phyloP scores from a whole-genome alignment of 108 stramenopile genomes.

The Pseudonitzschia pungens region DNA sequence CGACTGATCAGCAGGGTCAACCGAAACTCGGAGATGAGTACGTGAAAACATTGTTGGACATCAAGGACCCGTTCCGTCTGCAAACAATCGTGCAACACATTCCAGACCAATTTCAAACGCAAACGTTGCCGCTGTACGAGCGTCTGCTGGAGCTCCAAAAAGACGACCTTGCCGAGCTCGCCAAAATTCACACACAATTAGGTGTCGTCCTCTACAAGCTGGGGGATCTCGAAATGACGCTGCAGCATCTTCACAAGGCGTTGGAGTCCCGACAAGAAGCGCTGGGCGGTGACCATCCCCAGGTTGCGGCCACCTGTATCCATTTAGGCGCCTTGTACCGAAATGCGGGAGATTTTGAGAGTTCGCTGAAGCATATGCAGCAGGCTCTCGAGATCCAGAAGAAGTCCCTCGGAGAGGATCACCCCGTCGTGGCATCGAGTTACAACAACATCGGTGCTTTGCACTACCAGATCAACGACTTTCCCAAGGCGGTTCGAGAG shows the following conservation, averaged over 20 bases:
- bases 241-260: constrained; percentile 24
- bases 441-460: constrained; percentile 39
- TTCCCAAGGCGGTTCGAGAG: constrained; percentile 18
- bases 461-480: constrained; percentile 24
- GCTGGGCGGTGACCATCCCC: constrained; percentile 20
- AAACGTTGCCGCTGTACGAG: constrained; percentile 5
- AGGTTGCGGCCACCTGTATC: constrained; percentile 30
- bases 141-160: constrained; percentile 23
- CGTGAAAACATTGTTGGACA: constrained; percentile 14
- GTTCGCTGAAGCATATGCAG: constrained; percentile 19
- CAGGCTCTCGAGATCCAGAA: constrained; percentile 24
- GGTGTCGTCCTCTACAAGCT: constrained; percentile 24
- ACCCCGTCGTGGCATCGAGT: constrained; percentile 30
- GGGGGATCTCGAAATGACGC: constrained; percentile 25
- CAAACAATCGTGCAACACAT: constrained; percentile 16
- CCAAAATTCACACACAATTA: constrained; percentile 23
- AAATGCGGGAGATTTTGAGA: constrained; percentile 20
- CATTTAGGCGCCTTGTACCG: constrained; percentile 29
- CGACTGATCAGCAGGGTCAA: not conserved
- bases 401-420: constrained; percentile 14
- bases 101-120: not conserved
- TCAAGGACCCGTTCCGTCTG: constrained; percentile 24
- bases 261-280: constrained; percentile 21
- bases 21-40: not conserved
- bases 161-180: constrained; percentile 12